Evolutionary conservation across 371 early-diverging fungal species (phyloP).

Genomic region (Apophysomyces elegans): DNA sequence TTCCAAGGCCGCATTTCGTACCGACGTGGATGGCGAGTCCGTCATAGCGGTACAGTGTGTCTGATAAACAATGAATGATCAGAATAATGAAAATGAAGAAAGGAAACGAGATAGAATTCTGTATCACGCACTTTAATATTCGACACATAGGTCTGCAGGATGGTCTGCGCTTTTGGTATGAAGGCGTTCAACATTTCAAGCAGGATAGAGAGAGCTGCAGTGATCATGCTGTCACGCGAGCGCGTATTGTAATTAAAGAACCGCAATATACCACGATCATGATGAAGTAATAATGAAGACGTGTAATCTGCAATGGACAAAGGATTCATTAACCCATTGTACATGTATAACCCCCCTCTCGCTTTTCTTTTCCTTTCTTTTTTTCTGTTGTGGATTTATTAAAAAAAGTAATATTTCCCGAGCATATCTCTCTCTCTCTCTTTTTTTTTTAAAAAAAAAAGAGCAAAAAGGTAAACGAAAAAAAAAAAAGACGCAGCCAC

Average conservation of each 20-base stretch:
- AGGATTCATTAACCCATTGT: neutral
- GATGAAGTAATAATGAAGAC: conserved; percentile 40
- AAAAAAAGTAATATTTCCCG: too few relatives aligned
- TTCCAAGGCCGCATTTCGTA: conserved; percentile 29
- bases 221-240: conserved; percentile 19
- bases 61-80: conserved; percentile 10
- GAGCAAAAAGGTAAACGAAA: too few relatives aligned
- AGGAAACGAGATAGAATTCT: neutral
- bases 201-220: conserved; percentile 24
- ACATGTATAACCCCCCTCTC: neutral
- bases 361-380: neutral
- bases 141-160: conserved; percentile 32
- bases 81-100: neutral
- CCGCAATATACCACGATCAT: conserved; percentile 27
- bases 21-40: conserved; percentile 11
- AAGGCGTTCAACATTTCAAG: conserved; percentile 36
- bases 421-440: too few relatives aligned
- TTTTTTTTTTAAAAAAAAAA: too few relatives aligned
- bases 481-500: neutral
- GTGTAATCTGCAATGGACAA: conserved; percentile 34
- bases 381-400: neutral
- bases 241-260: conserved; percentile 21
- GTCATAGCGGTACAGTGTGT: conserved; percentile 22
- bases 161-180: conserved; percentile 23
- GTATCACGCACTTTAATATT: conserved; percentile 22